Conservation (phyloP, 2,329 filamentous ascomycete genomes). For the Claviceps maximensis region DNA sequence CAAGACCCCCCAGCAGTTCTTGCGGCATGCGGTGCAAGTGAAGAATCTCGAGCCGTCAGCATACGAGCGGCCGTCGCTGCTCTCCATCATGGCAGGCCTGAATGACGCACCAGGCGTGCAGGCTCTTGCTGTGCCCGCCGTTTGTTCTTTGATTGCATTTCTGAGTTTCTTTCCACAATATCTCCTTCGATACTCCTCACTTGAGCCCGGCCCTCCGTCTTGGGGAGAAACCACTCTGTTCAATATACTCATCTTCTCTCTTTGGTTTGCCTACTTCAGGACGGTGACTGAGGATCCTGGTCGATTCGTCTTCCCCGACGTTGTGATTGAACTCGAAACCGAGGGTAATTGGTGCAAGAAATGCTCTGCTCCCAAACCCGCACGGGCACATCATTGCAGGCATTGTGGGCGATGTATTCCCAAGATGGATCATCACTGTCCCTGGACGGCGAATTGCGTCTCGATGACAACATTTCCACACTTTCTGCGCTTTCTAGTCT, state of each 20-base stretch:
- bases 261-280: constrained; percentile 58
- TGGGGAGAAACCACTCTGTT: constrained; percentile 45
- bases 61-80: not conserved
- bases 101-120: constrained; percentile 31
- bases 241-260: constrained; percentile 49
- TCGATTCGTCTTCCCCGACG: constrained; percentile 32
- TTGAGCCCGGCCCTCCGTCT: constrained; percentile 48
- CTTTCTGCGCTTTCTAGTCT: constrained; percentile 67
- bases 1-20: not conserved
- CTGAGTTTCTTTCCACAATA: constrained; percentile 61
- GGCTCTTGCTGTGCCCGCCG: constrained; percentile 53
- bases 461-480: constrained; percentile 71
- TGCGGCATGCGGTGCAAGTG: not conserved
- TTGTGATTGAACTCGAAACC: constrained; percentile 21
- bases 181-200: constrained; percentile 45
- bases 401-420: constrained; percentile 62
- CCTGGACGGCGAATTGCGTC: constrained; percentile 75
- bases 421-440: constrained; percentile 79
- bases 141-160: constrained; percentile 53
- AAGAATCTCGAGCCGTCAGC: not conserved
- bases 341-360: constrained; percentile 55
- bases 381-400: constrained; percentile 70
- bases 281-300: constrained; percentile 46
- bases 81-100: constrained; percentile 27
- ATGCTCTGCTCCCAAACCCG: constrained; percentile 61